Base-by-base conservation (phyloP, 2,329 filamentous ascomycete genomes). In the Epichloe amarillans region DNA sequence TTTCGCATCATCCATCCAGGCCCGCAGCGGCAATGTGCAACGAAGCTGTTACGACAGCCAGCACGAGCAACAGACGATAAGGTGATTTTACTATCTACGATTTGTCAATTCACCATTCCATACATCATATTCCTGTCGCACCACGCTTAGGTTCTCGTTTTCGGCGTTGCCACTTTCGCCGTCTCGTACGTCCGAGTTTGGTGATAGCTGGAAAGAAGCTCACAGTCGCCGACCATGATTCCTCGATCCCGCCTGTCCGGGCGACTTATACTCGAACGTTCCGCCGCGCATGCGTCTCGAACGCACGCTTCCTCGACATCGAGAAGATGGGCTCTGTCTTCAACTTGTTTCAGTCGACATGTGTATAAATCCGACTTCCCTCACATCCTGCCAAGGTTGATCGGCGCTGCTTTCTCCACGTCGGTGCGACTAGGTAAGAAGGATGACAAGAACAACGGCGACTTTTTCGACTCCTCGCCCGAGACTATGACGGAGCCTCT, bases 381-480 rank as follows among this genome's bases (percentile, higher is more conserved):
- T 46, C 52, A 57, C 43, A 50, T 60, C 43, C 60, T 60, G 42
- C 58, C 59, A 42, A 60, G 61, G 44, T 58, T 62, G 48, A 51
- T 58, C 33, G 52, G 57, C 26, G 64, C 66, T 5, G 54, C 59
- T 19, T 71, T 71, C 56, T 69, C 68, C 23, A 70, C 68, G 19
- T 61, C 62, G 30, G 56, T 60, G 50, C 56, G 57, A 37, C 52
- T 67, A 33, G 55, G 59, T 39, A 70, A 69, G 47, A 66, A 70
- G 41, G 67, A 66, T 46, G 65, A 68, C 62, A 56, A 58, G 39
- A 61, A 64, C 40, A 73, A 74, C 52, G 67, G 64, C 5, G 69
- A 71, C 19, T 77, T 78, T 56, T 76, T 80, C 52, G 73, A 79
- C 55, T 68, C 69, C 7, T 59, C 71, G 5, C 65, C 71, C 47